Evolutionary conservation across 208 protist species (phyloP).

Genomic region (Acanthamoeba triangularis): DNA sequence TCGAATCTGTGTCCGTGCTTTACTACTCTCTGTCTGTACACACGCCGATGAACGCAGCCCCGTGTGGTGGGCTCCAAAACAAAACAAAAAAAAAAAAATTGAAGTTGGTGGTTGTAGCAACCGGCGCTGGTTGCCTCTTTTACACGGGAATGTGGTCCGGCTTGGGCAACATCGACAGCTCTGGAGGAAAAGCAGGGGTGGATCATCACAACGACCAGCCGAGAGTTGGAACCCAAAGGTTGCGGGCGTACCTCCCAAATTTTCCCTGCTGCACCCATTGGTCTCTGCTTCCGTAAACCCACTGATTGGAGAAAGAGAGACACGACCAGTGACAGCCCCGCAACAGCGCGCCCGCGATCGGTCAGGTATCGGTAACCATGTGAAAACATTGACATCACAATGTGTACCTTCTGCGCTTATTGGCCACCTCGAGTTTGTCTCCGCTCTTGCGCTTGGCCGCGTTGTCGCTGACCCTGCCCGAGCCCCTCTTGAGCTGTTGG

Average conservation of each 20-base stretch:
- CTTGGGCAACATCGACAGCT: not conserved
- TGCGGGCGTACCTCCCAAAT: not conserved
- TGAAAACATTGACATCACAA: not conserved
- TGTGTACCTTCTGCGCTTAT: not conserved
- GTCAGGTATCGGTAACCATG: not conserved
- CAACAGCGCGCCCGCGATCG: not conserved
- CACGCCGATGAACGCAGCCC: not conserved
- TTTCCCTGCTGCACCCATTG: slow-evolving; percentile 1
- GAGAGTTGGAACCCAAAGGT: not conserved
- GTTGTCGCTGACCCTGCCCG: not conserved
- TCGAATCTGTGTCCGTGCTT: no score
- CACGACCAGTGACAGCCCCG: no score
- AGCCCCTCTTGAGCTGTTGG: not conserved
- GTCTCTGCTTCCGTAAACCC: not conserved
- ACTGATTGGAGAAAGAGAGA: not conserved
- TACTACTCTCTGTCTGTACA: not conserved
- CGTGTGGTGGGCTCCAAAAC: no score
- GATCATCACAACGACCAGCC: no score
- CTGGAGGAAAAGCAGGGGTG: not conserved
- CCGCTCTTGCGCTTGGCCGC: not conserved
- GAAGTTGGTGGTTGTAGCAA: no score
- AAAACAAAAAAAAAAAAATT: not conserved
- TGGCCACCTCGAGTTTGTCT: not conserved
- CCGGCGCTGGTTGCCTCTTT: no score
- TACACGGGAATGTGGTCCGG: not conserved